Conservation (phyloP, 306 rosid genomes). For the Vachellia collinsii region DNA sequence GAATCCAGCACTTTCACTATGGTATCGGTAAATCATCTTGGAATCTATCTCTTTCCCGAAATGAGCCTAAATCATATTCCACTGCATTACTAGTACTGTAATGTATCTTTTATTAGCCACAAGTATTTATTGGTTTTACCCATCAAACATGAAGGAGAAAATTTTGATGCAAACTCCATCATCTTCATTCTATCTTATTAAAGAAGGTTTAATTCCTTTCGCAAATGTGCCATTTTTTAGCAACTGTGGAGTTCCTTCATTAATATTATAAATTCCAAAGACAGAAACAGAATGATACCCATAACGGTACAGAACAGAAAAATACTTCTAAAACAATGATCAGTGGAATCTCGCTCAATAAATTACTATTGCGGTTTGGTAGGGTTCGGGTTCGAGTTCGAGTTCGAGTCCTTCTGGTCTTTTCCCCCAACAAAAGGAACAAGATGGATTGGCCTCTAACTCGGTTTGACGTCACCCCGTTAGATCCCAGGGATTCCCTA, state of each 20-base stretch:
- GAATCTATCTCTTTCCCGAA: too few relatives aligned
- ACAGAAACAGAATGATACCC: not conserved
- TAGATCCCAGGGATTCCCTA: constrained; percentile 7
- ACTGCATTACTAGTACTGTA: too few relatives aligned
- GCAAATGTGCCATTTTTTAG: not conserved
- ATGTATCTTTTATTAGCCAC: not conserved
- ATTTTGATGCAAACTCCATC: not conserved
- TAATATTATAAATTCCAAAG: not conserved
- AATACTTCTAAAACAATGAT: not conserved
- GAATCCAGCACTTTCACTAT: not conserved
- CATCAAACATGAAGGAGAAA: not conserved
- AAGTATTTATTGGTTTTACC: not conserved
- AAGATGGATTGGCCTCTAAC: not conserved
- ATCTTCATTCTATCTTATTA: not conserved
- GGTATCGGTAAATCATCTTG: too few relatives aligned
- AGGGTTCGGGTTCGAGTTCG: too few relatives aligned
- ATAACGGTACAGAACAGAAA: not conserved
- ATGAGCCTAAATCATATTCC: not conserved
- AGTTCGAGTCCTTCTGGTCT: not conserved
- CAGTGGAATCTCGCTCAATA: not conserved
- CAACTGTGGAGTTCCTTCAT: not conserved
- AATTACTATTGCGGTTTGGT: not conserved
- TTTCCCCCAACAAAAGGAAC: not conserved
- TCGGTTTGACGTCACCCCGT: constrained; percentile 11
- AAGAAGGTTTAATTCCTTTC: not conserved